Evolutionary conservation across 2,329 filamentous ascomycete species (phyloP).

Genomic region (Phialocephala sp.): DNA sequence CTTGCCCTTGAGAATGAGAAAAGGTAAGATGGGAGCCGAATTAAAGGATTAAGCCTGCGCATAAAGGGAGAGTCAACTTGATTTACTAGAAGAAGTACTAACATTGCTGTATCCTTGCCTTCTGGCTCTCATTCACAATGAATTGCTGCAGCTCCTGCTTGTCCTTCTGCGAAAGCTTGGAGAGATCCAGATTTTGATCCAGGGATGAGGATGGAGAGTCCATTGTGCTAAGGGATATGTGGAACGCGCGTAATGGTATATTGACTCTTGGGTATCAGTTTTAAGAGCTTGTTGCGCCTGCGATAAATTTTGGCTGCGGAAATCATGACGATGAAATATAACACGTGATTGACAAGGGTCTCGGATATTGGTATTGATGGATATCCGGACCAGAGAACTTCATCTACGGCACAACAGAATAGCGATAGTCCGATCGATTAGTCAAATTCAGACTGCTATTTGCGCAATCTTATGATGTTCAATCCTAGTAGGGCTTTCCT

Average conservation of each 20-base stretch:
- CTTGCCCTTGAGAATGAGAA: background rate
- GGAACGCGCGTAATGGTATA: constrained; percentile 41
- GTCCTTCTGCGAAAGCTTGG: constrained; percentile 79
- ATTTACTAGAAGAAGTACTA: constrained; percentile 34
- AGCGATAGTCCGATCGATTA: background rate
- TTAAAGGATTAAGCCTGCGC: background rate
- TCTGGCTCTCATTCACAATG: constrained; percentile 83
- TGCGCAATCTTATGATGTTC: background rate
- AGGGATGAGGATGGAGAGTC: constrained; percentile 35
- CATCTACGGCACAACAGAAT: background rate
- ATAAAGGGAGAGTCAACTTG: constrained; percentile 1
- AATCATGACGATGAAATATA: background rate
- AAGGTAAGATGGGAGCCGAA: background rate
- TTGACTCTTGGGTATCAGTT: background rate
- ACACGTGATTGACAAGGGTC: background rate
- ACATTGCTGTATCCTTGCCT: constrained; percentile 67
- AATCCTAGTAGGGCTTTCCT: background rate
- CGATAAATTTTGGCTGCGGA: background rate
- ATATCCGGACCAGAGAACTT: background rate
- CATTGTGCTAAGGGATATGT: constrained; percentile 28
- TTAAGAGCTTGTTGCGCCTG: background rate
- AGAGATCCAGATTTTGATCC: constrained; percentile 61
- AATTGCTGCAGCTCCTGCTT: constrained; percentile 89
- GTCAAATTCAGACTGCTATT: background rate
- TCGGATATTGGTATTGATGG: background rate